These are phyloP conservation scores for Penicillium atrosanguineum DNA, from an alignment of 495 filamentous ascomycete species.

Conservation along the genomic window DNA sequence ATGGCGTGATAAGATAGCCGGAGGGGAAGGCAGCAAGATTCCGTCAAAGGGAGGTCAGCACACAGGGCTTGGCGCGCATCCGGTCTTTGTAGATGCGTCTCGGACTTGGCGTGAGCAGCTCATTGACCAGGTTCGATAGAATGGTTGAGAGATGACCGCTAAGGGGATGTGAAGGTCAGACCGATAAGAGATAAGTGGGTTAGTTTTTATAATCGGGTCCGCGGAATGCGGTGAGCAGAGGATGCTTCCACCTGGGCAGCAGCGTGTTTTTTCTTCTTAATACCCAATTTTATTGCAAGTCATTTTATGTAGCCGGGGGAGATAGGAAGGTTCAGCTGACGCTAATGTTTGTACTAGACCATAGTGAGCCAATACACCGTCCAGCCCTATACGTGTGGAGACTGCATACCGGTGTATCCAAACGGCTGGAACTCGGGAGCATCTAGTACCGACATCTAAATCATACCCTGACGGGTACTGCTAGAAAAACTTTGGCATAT, in stretches of 20 bases:
- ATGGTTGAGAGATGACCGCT: neutral
- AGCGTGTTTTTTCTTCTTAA: too few species aligned
- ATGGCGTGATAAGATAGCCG: conserved; percentile 22
- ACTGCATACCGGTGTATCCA: too few species aligned
- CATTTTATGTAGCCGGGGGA: too few species aligned
- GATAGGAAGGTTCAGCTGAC: too few species aligned
- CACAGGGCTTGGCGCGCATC: conserved; percentile 4
- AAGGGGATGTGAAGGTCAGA: neutral
- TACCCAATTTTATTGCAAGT: too few species aligned
- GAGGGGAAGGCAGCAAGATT: conserved; percentile 26
- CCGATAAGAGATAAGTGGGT: neutral
- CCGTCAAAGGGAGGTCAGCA: conserved; percentile 3
- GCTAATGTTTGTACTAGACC: too few species aligned
- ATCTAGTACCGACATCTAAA: too few species aligned
- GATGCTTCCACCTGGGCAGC: neutral
- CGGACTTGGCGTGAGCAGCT: neutral
- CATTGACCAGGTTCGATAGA: neutral
- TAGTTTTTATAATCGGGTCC: neutral
- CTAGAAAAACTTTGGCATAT: too few species aligned
- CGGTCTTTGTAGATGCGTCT: neutral
- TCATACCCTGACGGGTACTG: too few species aligned
- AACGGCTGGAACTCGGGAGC: too few species aligned
- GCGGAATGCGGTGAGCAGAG: neutral
- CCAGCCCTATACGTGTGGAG: too few species aligned
- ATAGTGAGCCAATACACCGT: too few species aligned